Conservation (phyloP, 768 basidiomycete genomes). For the Mycena pura region DNA sequence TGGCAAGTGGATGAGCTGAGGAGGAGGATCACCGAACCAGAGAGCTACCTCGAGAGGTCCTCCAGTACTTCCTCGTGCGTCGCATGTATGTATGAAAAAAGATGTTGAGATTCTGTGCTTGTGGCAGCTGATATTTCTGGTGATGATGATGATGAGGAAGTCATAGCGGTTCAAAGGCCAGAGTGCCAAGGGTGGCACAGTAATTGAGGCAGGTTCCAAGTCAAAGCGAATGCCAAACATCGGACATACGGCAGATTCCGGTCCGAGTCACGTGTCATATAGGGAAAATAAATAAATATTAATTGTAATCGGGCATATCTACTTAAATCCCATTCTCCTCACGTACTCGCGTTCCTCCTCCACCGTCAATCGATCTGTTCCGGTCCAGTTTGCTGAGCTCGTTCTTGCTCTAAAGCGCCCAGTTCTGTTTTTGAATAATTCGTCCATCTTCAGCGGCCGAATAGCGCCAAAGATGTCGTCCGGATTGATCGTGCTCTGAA, state of each 20-base stretch:
- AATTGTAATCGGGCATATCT: constrained; percentile 2
- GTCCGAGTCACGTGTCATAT: not conserved
- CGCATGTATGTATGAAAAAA: constrained; percentile 72
- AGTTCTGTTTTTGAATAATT: constrained; percentile 82
- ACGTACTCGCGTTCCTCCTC: constrained; percentile 91
- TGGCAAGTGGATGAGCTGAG: constrained; percentile 4
- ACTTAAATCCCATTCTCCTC: constrained; percentile 85
- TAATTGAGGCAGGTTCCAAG: constrained; percentile 11
- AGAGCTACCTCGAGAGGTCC: constrained; percentile 80
- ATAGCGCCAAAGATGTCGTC: constrained; percentile 94
- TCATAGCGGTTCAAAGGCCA: constrained; percentile 51
- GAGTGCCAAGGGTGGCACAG: constrained; percentile 15
- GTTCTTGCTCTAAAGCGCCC: constrained; percentile 88
- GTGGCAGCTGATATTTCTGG: constrained; percentile 68
- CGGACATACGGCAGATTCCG: constrained; percentile 28
- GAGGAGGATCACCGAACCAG: constrained; percentile 14
- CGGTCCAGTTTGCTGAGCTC: constrained; percentile 95
- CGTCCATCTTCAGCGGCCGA: constrained; percentile 88
- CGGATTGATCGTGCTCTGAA: constrained; percentile 87
- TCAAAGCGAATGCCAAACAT: constrained; percentile 31
- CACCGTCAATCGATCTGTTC: constrained; percentile 84
- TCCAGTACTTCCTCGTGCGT: constrained; percentile 88
- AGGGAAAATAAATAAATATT: not conserved
- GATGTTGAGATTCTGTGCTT: constrained; percentile 41
- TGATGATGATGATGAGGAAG: constrained; percentile 80